Conservation (phyloP, 148 eudicot species). For the Fallopia convolvulus region DNA sequence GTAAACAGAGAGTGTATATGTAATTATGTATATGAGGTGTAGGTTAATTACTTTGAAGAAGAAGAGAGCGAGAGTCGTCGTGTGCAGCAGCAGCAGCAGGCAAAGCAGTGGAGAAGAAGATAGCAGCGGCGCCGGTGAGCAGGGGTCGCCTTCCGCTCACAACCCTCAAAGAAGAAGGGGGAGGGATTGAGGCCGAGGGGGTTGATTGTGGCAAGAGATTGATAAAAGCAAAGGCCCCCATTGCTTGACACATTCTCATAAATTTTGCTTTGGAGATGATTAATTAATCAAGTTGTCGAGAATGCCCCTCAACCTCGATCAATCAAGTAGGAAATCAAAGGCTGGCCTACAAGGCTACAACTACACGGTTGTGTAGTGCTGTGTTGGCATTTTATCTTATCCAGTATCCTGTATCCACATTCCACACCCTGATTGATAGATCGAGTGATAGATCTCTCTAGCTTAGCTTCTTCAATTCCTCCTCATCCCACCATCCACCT, state of each 20-base stretch:
- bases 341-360: no score
- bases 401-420: background rate
- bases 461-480: background rate
- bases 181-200: background rate
- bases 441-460: no score
- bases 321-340: no score
- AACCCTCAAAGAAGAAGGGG: background rate
- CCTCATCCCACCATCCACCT: background rate
- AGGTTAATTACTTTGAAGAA: conserved; percentile 53
- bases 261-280: no score
- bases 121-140: background rate
- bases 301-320: no score
- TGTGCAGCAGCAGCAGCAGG: background rate
- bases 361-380: no score
- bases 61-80: conserved; percentile 53
- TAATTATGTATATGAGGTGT: background rate
- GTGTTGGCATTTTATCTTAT: no score
- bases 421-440: background rate
- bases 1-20: background rate
- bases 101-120: background rate
- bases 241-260: background rate
- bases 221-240: background rate
- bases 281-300: no score
- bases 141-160: background rate
- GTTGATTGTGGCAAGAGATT: no score